Evolutionary conservation across 176 grass and related monocot genomes (phyloP).

Genomic region (Guadua angustifolia): DNA sequence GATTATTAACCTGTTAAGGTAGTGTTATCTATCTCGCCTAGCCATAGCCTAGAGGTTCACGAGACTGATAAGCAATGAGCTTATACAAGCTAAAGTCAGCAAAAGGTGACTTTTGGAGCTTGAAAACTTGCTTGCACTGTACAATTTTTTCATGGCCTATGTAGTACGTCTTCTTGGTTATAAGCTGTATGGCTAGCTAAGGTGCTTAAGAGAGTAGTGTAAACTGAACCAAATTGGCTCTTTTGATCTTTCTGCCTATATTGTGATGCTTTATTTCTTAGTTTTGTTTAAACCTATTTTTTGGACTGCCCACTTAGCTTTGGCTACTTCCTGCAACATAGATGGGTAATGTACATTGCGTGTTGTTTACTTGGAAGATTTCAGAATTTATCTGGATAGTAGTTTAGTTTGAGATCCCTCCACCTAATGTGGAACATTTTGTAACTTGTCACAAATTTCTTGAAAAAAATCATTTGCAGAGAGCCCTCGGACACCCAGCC

Average conservation of each 20-base stretch:
- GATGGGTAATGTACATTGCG: not conserved
- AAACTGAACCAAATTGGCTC: not conserved
- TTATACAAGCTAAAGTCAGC: conserved; percentile 5
- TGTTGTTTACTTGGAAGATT: not conserved
- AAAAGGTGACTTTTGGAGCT: not conserved
- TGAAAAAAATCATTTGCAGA: conserved; percentile 49
- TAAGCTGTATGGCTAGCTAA: not conserved
- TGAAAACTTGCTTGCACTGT: not conserved
- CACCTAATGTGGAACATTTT: not conserved
- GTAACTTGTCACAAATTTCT: not conserved
- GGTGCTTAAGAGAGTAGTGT: not conserved
- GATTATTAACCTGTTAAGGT: conserved; percentile 1
- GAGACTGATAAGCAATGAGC: not conserved
- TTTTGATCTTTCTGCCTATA: conserved; percentile 1
- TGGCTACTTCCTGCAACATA: not conserved
- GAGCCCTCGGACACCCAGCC: conserved; percentile 58
- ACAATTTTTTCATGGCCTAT: not conserved
- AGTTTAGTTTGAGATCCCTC: conserved; percentile 3
- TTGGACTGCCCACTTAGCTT: not conserved
- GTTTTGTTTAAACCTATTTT: not conserved
- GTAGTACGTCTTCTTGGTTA: not conserved
- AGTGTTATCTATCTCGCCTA: not conserved
- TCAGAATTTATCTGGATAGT: not conserved
- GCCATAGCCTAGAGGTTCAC: not conserved
- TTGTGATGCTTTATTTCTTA: not conserved